Evolutionary conservation across 2,329 filamentous ascomycete genomes (phyloP).

Genomic region (Ploettnerulaceae sp.): DNA sequence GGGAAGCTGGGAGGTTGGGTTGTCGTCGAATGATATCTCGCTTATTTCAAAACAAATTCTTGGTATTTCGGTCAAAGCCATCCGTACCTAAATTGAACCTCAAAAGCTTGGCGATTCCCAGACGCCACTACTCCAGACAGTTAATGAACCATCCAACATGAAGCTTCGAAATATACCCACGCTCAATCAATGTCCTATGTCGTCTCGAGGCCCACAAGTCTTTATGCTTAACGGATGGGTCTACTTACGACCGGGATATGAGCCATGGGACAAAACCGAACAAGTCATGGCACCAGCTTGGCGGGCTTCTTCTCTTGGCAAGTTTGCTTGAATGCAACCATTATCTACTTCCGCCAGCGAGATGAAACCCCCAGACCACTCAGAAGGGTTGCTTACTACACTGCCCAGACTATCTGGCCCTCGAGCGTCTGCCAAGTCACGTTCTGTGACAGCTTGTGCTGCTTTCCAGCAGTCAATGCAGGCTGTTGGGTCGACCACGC

Average conservation of each 20-base stretch:
- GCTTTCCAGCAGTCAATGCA: constrained; percentile 1
- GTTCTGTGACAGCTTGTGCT: not conserved
- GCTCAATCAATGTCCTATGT: not conserved
- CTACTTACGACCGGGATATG: not conserved
- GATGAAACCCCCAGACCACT: not conserved
- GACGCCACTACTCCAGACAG: not conserved
- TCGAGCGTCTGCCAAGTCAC: constrained; percentile 1
- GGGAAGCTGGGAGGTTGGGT: not conserved
- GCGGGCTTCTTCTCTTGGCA: not conserved
- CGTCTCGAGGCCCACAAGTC: not conserved
- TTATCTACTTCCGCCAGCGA: not conserved
- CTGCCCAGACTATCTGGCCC: not conserved
- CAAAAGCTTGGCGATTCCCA: not conserved
- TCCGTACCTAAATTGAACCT: not conserved
- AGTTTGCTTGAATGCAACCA: not conserved
- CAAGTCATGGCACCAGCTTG: not conserved
- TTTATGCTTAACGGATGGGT: not conserved
- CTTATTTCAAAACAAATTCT: not conserved
- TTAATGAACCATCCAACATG: not conserved
- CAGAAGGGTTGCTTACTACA: not conserved
- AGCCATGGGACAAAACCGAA: not conserved
- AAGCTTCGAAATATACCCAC: not conserved
- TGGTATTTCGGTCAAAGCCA: not conserved
- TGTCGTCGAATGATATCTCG: not conserved
- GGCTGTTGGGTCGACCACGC: not conserved